Evolutionary conservation across 768 basidiomycete species (phyloP).

Genomic region (Tulasnella sp.): DNA sequence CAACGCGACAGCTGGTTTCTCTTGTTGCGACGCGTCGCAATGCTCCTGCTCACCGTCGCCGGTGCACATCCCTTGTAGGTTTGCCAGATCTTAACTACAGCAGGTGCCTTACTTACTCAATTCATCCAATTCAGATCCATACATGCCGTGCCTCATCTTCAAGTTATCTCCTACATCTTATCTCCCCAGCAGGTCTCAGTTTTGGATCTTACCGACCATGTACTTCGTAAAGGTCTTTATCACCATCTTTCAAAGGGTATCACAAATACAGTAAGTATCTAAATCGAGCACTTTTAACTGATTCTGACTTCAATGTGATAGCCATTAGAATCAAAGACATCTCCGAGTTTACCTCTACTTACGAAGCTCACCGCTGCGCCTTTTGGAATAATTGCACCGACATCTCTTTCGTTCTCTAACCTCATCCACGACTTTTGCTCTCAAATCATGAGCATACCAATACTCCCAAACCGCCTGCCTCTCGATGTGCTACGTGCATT

Average conservation of each 20-base stretch:
- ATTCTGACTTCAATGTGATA: slow-evolving; percentile 26
- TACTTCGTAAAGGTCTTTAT: slow-evolving; percentile 8
- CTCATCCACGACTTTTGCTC: slow-evolving; percentile 35
- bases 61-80: slow-evolving; percentile 41
- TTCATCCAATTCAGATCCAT: slow-evolving; percentile 31
- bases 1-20: slow-evolving; percentile 45
- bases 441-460: slow-evolving; percentile 54
- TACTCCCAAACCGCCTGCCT: slow-evolving; percentile 65
- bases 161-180: slow-evolving; percentile 39
- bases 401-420: slow-evolving; percentile 23
- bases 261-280: slow-evolving; percentile 37
- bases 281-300: not conserved
- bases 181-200: slow-evolving; percentile 18
- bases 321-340: slow-evolving; percentile 46
- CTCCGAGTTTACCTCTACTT: slow-evolving; percentile 38
- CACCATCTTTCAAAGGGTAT: slow-evolving; percentile 33
- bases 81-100: not conserved
- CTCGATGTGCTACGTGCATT: slow-evolving; percentile 48
- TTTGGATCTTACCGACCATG: slow-evolving; percentile 4
- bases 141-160: slow-evolving; percentile 36
- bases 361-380: slow-evolving; percentile 34
- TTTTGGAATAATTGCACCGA: slow-evolving; percentile 26
- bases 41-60: slow-evolving; percentile 41
- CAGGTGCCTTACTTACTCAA: not conserved
- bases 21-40: slow-evolving; percentile 37